Percentiles rank a stretch among this genome's conserved stretches.
Conservation (phyloP, 2,329 filamentous ascomycete genomes). For the Talaromyces sp. region DNA sequence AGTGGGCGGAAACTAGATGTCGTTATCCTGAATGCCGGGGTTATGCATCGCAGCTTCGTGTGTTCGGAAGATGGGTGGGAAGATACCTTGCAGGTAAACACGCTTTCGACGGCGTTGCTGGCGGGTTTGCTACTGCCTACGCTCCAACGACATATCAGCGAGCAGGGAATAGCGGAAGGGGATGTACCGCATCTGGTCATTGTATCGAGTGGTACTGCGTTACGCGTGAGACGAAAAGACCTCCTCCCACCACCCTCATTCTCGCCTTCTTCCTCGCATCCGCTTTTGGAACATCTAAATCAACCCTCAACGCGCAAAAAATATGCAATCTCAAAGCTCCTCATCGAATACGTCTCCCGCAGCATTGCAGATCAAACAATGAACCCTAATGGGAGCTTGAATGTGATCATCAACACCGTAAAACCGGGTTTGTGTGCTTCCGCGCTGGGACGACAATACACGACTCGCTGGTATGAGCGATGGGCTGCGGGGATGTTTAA, state of each 20-base stretch:
- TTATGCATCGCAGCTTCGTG: constrained; percentile 38
- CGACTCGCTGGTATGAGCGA: constrained; percentile 31
- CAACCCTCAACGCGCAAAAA: constrained; percentile 27
- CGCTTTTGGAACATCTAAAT: constrained; percentile 37
- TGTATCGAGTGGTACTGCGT: constrained; percentile 44
- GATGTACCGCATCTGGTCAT: constrained; percentile 43
- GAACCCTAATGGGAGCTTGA: constrained; percentile 31
- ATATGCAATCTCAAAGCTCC: constrained; percentile 43
- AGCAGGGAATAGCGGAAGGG: not conserved
- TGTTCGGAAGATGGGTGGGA: constrained; percentile 48
- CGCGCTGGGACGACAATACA: constrained; percentile 41
- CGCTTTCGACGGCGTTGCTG: constrained; percentile 55
- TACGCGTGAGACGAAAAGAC: constrained; percentile 30
- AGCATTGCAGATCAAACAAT: constrained; percentile 32
- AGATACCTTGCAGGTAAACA: constrained; percentile 56
- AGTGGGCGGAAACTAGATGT: constrained; percentile 39
- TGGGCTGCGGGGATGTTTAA: constrained; percentile 35
- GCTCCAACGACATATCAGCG: constrained; percentile 27
- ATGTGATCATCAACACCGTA: constrained; percentile 44
- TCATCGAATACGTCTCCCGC: constrained; percentile 43
- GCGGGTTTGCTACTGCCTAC: constrained; percentile 52
- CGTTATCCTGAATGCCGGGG: constrained; percentile 47
- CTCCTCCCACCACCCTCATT: constrained; percentile 21
- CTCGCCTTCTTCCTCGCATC: constrained; percentile 4
- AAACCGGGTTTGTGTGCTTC: constrained; percentile 47